These are phyloP conservation scores for Synura sp. DNA, from an alignment of 352 stramenopile species.

Conservation along the genomic window DNA sequence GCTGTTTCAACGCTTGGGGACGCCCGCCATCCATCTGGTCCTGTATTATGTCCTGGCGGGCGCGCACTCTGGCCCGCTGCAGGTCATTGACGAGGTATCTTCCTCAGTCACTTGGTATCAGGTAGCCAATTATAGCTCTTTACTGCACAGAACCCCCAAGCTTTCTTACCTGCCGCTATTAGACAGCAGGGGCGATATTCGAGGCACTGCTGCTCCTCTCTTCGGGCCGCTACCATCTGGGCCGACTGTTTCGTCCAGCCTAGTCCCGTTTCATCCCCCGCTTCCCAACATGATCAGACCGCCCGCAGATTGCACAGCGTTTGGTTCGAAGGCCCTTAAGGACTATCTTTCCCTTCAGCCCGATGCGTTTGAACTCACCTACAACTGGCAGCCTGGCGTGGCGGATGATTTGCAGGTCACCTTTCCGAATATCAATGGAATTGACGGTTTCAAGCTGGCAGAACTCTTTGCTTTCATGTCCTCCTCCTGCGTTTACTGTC, in stretches of 20 bases:
- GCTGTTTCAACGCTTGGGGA: conserved; percentile 27
- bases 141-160: conserved; percentile 11
- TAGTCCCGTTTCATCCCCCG: conserved; percentile 1
- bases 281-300: conserved; percentile 14
- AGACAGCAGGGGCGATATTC: conserved; percentile 7
- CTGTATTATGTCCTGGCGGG: conserved; percentile 22
- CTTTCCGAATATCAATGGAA: conserved; percentile 10
- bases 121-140: conserved; percentile 23
- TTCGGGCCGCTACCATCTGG: background rate
- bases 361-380: conserved; percentile 13
- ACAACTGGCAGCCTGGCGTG: conserved; percentile 1
- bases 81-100: conserved; percentile 21
- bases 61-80: conserved; percentile 5
- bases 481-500: conserved; percentile 5
- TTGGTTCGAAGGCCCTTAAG: conserved; percentile 18
- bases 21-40: conserved; percentile 14
- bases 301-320: background rate
- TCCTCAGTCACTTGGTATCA: too few relatives aligned
- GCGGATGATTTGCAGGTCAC: conserved; percentile 10
- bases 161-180: conserved; percentile 9
- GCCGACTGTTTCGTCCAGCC: conserved; percentile 19
- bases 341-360: conserved; percentile 5
- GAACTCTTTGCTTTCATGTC: conserved; percentile 22
- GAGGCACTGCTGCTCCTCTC: conserved; percentile 10
- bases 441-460: too few relatives aligned